Percentiles rank a stretch among this genome's conserved stretches.
phyloP scores from a whole-genome alignment of 2,329 filamentous ascomycete species.

The Aspergillus caelatus region DNA sequence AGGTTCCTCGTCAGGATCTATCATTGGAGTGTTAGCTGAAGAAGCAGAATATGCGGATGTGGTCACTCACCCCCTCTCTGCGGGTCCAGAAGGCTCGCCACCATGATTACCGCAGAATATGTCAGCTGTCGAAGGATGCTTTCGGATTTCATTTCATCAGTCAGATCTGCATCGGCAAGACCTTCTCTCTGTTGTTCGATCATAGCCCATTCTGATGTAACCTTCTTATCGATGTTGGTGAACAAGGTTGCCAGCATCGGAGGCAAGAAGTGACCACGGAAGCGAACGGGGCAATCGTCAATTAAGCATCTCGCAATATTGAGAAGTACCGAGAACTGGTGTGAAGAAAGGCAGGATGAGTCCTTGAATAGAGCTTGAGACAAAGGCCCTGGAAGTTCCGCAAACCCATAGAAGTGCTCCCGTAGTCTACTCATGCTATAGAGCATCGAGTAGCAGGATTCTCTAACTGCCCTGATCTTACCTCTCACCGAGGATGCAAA shows the following conservation, averaged over 20 bases:
- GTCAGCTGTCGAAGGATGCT: conserved; percentile 92
- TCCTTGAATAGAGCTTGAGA: conserved; percentile 83
- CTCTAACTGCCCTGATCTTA: conserved; percentile 83
- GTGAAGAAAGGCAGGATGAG: conserved; percentile 79
- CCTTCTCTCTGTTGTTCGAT: conserved; percentile 63
- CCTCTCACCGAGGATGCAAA: conserved; percentile 92
- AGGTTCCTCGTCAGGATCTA: conserved; percentile 41
- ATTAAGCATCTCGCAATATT: conserved; percentile 87
- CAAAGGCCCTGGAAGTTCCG: conserved; percentile 78
- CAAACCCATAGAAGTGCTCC: conserved; percentile 86
- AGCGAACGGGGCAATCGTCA: conserved; percentile 82
- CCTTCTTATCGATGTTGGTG: conserved; percentile 82
- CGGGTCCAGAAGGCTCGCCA: conserved; percentile 85
- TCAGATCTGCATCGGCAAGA: conserved; percentile 74
- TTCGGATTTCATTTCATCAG: conserved; percentile 97
- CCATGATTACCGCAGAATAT: conserved; percentile 88
- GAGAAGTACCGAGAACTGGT: conserved; percentile 91
- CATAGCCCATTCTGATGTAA: conserved; percentile 82
- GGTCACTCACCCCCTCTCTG: conserved; percentile 59
- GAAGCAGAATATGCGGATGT: conserved; percentile 3
- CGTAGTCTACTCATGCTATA: conserved; percentile 90
- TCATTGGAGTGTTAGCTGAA: conserved; percentile 13
- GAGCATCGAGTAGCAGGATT: conserved; percentile 91
- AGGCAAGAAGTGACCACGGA: conserved; percentile 78
- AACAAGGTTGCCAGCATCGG: conserved; percentile 82